These are phyloP conservation scores for Daldinia caldariorum DNA, from an alignment of 495 filamentous ascomycete species.

Conservation along the genomic window DNA sequence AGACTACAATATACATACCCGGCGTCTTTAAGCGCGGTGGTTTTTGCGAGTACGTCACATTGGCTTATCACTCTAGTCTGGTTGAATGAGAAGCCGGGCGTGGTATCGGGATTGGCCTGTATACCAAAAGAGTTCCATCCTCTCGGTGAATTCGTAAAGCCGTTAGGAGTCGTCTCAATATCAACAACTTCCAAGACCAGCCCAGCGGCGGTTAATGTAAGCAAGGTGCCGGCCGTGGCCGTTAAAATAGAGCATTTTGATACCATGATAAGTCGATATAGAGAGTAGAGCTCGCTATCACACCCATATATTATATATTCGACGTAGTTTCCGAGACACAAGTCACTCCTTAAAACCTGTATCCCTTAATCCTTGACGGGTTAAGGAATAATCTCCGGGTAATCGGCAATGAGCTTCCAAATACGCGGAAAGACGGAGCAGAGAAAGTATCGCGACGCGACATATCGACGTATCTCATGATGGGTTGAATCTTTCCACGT, in stretches of 20 bases:
- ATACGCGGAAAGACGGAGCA: not conserved
- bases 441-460: not conserved
- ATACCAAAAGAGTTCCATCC: slow-evolving; percentile 45
- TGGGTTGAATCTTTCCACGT: not conserved
- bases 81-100: slow-evolving; percentile 31
- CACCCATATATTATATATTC: too few species aligned
- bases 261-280: slow-evolving; percentile 3
- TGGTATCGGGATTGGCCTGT: slow-evolving; percentile 31
- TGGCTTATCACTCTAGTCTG: slow-evolving; percentile 36
- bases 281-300: not conserved
- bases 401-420: not conserved
- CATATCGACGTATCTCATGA: not conserved
- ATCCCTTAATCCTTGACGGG: not conserved
- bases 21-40: slow-evolving; percentile 27
- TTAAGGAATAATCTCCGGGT: not conserved
- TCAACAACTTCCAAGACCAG: slow-evolving; percentile 18
- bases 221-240: not conserved
- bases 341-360: not conserved
- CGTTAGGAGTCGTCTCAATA: slow-evolving; percentile 26
- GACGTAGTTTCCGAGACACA: not conserved
- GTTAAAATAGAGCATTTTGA: not conserved
- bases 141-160: slow-evolving; percentile 31
- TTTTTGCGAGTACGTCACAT: slow-evolving; percentile 34
- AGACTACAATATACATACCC: slow-evolving; percentile 45
- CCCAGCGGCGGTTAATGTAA: not conserved